phyloP scores from a whole-genome alignment of 139 green algal species.

The Chlamydomonas schloesseri region DNA sequence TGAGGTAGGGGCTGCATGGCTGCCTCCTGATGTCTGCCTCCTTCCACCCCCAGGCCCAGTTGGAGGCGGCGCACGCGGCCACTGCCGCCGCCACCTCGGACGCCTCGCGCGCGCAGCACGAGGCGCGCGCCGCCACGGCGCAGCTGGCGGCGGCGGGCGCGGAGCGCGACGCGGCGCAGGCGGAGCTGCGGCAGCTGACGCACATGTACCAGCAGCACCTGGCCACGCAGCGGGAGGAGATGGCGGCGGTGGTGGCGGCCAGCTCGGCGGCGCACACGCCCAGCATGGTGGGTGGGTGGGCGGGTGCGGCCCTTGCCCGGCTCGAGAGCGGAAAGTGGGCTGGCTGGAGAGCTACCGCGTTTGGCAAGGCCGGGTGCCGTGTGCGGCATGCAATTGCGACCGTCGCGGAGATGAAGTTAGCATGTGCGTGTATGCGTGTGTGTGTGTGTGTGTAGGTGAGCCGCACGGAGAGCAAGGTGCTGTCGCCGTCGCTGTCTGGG shows the following conservation, averaged over 20 bases:
- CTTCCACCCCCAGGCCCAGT: neutral
- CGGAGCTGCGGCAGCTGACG: constrained; percentile 37
- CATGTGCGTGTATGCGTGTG: neutral
- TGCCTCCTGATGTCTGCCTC: too few relatives aligned
- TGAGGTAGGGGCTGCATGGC: too few relatives aligned
- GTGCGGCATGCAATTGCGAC: too few relatives aligned
- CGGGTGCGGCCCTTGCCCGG: too few relatives aligned
- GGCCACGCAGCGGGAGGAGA: constrained; percentile 32
- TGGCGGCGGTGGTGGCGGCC: neutral
- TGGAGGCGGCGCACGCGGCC: constrained; percentile 23
- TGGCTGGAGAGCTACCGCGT: too few relatives aligned
- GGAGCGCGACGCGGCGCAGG: constrained; percentile 26
- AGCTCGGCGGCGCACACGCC: neutral
- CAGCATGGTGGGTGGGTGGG: neutral
- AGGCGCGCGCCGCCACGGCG: neutral
- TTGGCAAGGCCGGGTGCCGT: too few relatives aligned
- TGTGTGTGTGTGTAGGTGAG: neutral
- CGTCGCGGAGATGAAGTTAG: too few relatives aligned
- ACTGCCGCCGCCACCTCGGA: constrained; percentile 1
- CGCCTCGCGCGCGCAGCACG: constrained; percentile 4
- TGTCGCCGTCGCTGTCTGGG: neutral
- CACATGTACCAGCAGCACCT: constrained; percentile 44
- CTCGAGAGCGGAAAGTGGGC: too few relatives aligned
- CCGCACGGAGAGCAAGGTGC: neutral
- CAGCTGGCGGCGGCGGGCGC: constrained; percentile 22